Evolutionary conservation across 352 stramenopile species (phyloP).

Genomic region (Blastocystis sp.): DNA sequence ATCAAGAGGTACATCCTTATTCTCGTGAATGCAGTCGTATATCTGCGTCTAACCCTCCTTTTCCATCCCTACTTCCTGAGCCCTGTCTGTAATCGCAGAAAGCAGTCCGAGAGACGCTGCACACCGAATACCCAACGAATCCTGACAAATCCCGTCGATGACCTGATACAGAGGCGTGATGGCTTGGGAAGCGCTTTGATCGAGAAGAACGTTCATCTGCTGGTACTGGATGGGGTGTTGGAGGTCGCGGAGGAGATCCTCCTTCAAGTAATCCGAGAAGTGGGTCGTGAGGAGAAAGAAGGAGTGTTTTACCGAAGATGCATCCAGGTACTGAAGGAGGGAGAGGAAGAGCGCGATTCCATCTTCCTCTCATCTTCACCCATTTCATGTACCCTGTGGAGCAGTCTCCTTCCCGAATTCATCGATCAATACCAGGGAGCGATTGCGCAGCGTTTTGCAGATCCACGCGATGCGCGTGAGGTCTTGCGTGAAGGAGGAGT

Average conservation of each 20-base stretch:
- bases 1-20: constrained; percentile 16
- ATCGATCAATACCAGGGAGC: constrained; percentile 23
- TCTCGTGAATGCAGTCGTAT: constrained; percentile 42
- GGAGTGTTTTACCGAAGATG: not conserved
- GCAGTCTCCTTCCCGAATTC: constrained; percentile 61
- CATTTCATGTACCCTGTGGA: constrained; percentile 13
- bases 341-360: constrained; percentile 58
- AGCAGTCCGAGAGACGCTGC: constrained; percentile 10
- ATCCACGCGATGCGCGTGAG: constrained; percentile 39
- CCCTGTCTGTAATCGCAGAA: constrained; percentile 1
- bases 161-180: constrained; percentile 55
- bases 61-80: constrained; percentile 30
- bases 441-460: not conserved
- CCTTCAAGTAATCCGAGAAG: constrained; percentile 57
- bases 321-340: constrained; percentile 9
- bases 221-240: not conserved
- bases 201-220: constrained; percentile 61
- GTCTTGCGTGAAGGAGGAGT: constrained; percentile 63
- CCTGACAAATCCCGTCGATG: constrained; percentile 37
- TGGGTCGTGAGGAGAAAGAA: constrained; percentile 56
- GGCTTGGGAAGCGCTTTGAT: not conserved
- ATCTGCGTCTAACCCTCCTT: not conserved
- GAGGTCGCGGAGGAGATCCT: not conserved
- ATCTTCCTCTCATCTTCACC: not conserved
- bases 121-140: constrained; percentile 55